Evolutionary conservation across 73 alveolate species (phyloP).

Genomic region (Paramecium pentaurelia): DNA sequence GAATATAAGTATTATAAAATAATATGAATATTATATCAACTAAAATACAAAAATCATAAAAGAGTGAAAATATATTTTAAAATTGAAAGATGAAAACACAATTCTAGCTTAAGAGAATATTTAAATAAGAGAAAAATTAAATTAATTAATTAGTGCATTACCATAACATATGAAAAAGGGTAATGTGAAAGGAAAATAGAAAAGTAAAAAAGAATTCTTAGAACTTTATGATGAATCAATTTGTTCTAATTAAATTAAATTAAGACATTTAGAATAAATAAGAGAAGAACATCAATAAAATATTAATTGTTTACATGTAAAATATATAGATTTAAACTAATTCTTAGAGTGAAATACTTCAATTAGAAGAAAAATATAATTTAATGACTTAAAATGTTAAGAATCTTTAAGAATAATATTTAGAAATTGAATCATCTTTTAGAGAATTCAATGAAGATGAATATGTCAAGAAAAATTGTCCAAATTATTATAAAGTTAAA

Average conservation of each 20-base stretch:
- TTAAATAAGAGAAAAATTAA: slow-evolving; percentile 9
- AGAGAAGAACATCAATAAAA: neutral
- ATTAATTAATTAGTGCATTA: neutral
- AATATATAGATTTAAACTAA: neutral
- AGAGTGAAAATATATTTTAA: neutral
- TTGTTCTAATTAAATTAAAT: neutral
- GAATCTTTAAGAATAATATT: neutral
- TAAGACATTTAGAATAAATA: slow-evolving; percentile 9
- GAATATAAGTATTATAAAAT: neutral
- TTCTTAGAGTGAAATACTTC: neutral
- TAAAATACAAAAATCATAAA: neutral
- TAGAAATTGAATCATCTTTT: neutral
- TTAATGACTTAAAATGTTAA: slow-evolving; percentile 1
- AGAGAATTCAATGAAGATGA: neutral
- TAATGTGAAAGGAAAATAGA: neutral
- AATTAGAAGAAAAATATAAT: slow-evolving; percentile 20
- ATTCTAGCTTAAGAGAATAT: slow-evolving; percentile 14
- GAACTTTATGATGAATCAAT: neutral
- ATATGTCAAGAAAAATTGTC: neutral
- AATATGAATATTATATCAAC: neutral
- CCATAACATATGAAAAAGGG: neutral
- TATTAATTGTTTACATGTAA: neutral
- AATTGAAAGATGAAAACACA: slow-evolving; percentile 10
- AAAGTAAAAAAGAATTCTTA: neutral
- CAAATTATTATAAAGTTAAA: neutral